Evolutionary conservation across 2,329 filamentous ascomycete species (phyloP).

Genomic region (Cadophora gregata): DNA sequence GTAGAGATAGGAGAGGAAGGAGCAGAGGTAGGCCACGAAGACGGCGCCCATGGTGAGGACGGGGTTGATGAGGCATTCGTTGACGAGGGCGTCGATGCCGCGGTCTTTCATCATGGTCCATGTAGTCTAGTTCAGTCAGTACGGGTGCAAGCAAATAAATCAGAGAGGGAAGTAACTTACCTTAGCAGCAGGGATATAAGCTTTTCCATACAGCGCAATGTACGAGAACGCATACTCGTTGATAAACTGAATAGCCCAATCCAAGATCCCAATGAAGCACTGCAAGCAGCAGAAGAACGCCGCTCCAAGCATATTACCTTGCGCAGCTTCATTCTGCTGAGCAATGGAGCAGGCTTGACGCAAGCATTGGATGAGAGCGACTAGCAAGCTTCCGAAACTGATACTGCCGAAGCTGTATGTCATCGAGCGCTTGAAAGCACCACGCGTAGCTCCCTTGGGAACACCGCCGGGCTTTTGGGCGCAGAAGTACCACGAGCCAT

Average conservation of each 20-base stretch:
- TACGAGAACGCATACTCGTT: slow-evolving; percentile 94
- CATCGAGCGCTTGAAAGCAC: slow-evolving; percentile 79
- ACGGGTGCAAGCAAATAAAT: not conserved
- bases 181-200: slow-evolving; percentile 85
- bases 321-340: slow-evolving; percentile 64
- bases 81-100: slow-evolving; percentile 87
- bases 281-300: slow-evolving; percentile 77
- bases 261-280: slow-evolving; percentile 76
- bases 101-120: slow-evolving; percentile 83
- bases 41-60: slow-evolving; percentile 76
- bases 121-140: slow-evolving; percentile 40
- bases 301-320: slow-evolving; percentile 71
- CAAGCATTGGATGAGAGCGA: slow-evolving; percentile 86
- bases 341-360: slow-evolving; percentile 84
- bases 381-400: slow-evolving; percentile 81
- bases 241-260: slow-evolving; percentile 88
- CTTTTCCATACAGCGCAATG: slow-evolving; percentile 90
- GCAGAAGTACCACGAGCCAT: slow-evolving; percentile 93
- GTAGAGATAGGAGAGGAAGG: slow-evolving; percentile 86
- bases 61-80: slow-evolving; percentile 56
- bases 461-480: slow-evolving; percentile 64
- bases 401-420: slow-evolving; percentile 96
- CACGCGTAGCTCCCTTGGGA: slow-evolving; percentile 79
- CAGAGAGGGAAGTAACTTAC: slow-evolving; percentile 50
- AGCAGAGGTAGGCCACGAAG: slow-evolving; percentile 83